Evolutionary conservation across 2,329 filamentous ascomycete genomes (phyloP).

Genomic region (Dactylonectria estremocensis): DNA sequence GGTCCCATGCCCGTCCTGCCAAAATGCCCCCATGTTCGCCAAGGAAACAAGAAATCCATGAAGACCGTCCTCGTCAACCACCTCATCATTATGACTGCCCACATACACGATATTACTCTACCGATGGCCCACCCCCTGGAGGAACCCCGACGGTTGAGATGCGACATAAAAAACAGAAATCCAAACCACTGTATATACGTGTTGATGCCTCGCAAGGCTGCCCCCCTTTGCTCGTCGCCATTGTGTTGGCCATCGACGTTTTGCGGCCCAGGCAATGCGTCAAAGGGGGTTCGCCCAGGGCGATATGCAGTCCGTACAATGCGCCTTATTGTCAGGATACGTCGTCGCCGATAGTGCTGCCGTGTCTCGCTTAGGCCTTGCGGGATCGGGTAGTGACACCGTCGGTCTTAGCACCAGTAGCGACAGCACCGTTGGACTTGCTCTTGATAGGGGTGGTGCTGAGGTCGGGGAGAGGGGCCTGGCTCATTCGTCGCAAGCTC

Average conservation of each 20-base stretch:
- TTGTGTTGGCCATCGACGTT: constrained; percentile 27
- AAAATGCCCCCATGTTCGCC: constrained; percentile 50
- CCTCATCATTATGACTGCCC: constrained; percentile 50
- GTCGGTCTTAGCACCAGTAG: constrained; percentile 71
- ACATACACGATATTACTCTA: constrained; percentile 47
- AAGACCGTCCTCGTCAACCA: constrained; percentile 48
- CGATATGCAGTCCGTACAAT: constrained; percentile 13
- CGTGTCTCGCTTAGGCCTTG: constrained; percentile 67
- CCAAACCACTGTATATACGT: constrained; percentile 48
- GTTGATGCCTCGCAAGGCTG: constrained; percentile 34
- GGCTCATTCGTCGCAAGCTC: constrained; percentile 76
- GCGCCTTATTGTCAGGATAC: not conserved
- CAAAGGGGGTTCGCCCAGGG: constrained; percentile 11
- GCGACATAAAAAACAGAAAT: constrained; percentile 39
- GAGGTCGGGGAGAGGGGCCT: constrained; percentile 82
- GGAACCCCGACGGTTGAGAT: constrained; percentile 40
- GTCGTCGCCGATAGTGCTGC: constrained; percentile 2
- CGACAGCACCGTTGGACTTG: constrained; percentile 67
- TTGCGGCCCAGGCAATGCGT: constrained; percentile 28
- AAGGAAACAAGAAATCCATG: constrained; percentile 48
- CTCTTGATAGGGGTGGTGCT: constrained; percentile 61
- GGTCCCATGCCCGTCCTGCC: constrained; percentile 48
- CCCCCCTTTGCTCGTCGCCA: constrained; percentile 32
- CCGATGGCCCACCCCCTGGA: constrained; percentile 25
- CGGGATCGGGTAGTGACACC: constrained; percentile 76